Conservation (phyloP, 208 protist genomes). For the Trypanosoma mega region DNA sequence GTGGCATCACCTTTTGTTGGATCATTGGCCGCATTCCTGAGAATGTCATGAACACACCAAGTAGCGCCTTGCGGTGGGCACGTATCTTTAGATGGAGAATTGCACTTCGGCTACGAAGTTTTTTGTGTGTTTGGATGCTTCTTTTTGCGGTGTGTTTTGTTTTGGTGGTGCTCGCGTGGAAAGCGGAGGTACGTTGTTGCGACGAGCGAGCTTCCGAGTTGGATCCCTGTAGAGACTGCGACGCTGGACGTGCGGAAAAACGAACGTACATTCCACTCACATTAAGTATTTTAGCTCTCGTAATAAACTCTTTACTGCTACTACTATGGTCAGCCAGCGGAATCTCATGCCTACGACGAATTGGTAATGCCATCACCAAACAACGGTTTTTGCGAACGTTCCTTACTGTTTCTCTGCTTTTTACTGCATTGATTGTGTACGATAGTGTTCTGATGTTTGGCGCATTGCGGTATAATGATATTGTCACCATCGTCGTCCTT, state of each 20-base stretch:
- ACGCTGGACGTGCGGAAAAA: not conserved
- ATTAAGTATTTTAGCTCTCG: slow-evolving; percentile 5
- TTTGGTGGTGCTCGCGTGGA: not conserved
- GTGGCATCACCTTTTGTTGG: too few species aligned
- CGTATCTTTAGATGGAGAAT: slow-evolving; percentile 12
- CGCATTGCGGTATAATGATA: slow-evolving; percentile 23
- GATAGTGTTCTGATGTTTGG: slow-evolving; percentile 14
- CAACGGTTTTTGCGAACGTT: slow-evolving; percentile 14
- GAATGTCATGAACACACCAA: not conserved
- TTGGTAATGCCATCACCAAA: slow-evolving; percentile 23
- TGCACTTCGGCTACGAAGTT: not conserved
- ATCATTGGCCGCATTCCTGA: slow-evolving; percentile 1
- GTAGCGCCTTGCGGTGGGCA: not conserved
- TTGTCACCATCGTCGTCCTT: slow-evolving; percentile 8
- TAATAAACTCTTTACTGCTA: slow-evolving; percentile 14
- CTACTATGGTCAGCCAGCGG: slow-evolving; percentile 14
- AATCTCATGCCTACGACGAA: slow-evolving; percentile 9
- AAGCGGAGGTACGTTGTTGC: not conserved
- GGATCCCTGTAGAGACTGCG: not conserved
- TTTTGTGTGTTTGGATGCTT: slow-evolving; percentile 2
- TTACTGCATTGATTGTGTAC: slow-evolving; percentile 9
- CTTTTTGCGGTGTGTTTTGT: not conserved
- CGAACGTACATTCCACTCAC: slow-evolving; percentile 15
- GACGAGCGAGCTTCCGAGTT: slow-evolving; percentile 15
- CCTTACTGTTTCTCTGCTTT: slow-evolving; percentile 1